Percentiles rank a stretch among this genome's conserved stretches.
Conservation (phyloP, 495 filamentous ascomycete genomes). For the Articulospora tetracladia region DNA sequence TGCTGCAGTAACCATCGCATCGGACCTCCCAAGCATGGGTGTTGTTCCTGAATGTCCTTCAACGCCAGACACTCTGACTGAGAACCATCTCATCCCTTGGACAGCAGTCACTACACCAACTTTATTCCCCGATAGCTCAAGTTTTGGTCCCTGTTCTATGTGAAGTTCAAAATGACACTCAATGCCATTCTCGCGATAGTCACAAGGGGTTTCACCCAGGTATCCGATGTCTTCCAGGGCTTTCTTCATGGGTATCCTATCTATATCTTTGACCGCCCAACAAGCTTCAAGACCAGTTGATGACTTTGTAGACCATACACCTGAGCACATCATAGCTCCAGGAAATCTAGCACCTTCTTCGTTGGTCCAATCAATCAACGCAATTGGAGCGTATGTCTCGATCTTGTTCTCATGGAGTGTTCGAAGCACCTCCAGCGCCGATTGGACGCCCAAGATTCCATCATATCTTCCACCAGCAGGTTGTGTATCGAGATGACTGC, state of each 20-base stretch:
- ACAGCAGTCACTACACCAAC: slow-evolving; percentile 75
- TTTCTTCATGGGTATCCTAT: slow-evolving; percentile 50
- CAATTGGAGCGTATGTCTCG: slow-evolving; percentile 65
- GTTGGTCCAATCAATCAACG: slow-evolving; percentile 72
- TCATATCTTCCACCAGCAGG: slow-evolving; percentile 69
- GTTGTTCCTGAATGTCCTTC: slow-evolving; percentile 76
- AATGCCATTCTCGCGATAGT: slow-evolving; percentile 59
- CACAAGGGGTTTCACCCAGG: slow-evolving; percentile 53
- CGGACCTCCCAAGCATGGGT: slow-evolving; percentile 50
- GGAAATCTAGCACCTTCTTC: slow-evolving; percentile 81
- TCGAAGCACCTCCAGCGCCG: slow-evolving; percentile 67
- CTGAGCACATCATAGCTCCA: slow-evolving; percentile 69
- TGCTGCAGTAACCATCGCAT: slow-evolving; percentile 63
- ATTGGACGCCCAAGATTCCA: slow-evolving; percentile 68
- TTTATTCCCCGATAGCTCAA: slow-evolving; percentile 55
- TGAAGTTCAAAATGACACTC: slow-evolving; percentile 80
- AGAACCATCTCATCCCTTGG: slow-evolving; percentile 68
- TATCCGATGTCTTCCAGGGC: slow-evolving; percentile 70
- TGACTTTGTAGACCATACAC: slow-evolving; percentile 63
- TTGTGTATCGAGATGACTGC: slow-evolving; percentile 75
- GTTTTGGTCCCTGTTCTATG: slow-evolving; percentile 74
- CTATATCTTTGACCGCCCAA: slow-evolving; percentile 48
- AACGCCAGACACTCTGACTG: slow-evolving; percentile 57
- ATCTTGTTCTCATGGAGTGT: slow-evolving; percentile 60
- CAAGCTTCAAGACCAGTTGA: slow-evolving; percentile 53